Evolutionary conservation across 345 rosid genomes (phyloP).

Genomic region (Stellera chamaejasme): DNA sequence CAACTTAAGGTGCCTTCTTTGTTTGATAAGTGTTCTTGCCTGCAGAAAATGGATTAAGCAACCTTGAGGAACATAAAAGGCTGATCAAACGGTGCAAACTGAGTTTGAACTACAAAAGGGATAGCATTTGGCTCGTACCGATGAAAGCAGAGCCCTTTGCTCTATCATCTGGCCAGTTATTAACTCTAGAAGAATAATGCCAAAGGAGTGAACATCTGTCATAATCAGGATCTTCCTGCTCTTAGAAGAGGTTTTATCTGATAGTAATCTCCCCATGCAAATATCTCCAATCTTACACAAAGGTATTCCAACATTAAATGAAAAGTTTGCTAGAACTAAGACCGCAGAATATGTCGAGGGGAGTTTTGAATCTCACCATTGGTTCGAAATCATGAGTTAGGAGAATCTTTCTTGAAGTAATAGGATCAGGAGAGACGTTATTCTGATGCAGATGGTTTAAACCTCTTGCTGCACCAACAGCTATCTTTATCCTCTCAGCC

Average conservation of each 20-base stretch:
- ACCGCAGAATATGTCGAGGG: neutral
- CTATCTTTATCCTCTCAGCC: slow-evolving; percentile 27
- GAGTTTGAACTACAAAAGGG: neutral
- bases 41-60: slow-evolving; percentile 8
- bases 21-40: slow-evolving; percentile 28
- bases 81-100: neutral
- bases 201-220: slow-evolving; percentile 33
- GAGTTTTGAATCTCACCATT: slow-evolving; percentile 17
- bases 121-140: slow-evolving; percentile 19
- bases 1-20: slow-evolving; percentile 18
- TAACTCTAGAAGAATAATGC: slow-evolving; percentile 33
- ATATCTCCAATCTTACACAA: slow-evolving; percentile 25
- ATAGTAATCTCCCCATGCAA: slow-evolving; percentile 11
- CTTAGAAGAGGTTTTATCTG: slow-evolving; percentile 6
- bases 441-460: slow-evolving; percentile 30
- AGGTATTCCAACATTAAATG: neutral
- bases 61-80: neutral
- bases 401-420: slow-evolving; percentile 26
- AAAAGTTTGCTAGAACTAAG: neutral
- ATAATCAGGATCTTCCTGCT: slow-evolving; percentile 13
- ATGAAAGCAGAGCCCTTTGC: slow-evolving; percentile 14
- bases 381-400: slow-evolving; percentile 31
- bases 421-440: slow-evolving; percentile 21
- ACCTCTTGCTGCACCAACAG: slow-evolving; percentile 27
- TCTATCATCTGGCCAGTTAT: slow-evolving; percentile 19